Evolutionary conservation across 2,329 filamentous ascomycete species (phyloP).

Genomic region (Colletotrichum kahawae): DNA sequence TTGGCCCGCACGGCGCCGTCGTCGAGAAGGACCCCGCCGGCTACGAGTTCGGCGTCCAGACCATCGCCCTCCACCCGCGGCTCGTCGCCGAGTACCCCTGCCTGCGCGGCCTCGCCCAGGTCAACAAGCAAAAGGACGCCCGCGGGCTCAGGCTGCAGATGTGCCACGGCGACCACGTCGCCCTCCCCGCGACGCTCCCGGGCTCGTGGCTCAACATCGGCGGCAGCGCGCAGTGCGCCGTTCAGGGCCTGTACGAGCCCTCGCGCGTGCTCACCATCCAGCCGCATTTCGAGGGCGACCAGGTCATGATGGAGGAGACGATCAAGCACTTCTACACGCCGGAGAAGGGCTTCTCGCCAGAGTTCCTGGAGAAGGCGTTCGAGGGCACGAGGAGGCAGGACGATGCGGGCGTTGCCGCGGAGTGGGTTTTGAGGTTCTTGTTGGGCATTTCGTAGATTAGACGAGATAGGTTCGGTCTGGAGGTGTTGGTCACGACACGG

Average conservation of each 20-base stretch:
- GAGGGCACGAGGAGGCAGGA: neutral
- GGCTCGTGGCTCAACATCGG: conserved; percentile 43
- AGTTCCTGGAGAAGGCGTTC: neutral
- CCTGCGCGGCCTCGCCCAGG: conserved; percentile 27
- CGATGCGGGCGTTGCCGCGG: neutral
- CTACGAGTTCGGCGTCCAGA: conserved; percentile 51
- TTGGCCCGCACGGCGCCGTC: conserved; percentile 17
- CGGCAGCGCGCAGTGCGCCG: conserved; percentile 42
- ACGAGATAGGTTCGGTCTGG: neutral
- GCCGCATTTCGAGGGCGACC: conserved; percentile 53
- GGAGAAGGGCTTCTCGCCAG: neutral
- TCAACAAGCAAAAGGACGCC: neutral
- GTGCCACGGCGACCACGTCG: conserved; percentile 50
- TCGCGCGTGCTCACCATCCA: conserved; percentile 46
- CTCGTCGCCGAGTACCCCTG: conserved; percentile 46
- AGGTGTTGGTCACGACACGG: neutral
- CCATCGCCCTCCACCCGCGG: conserved; percentile 41
- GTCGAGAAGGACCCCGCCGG: conserved; percentile 43
- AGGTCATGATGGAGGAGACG: conserved; percentile 40
- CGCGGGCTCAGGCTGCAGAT: conserved; percentile 44
- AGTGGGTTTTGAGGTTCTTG: conserved; percentile 3
- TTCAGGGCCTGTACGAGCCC: conserved; percentile 48
- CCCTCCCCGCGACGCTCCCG: conserved; percentile 33
- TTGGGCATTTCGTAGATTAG: neutral
- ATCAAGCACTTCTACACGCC: conserved; percentile 13